phyloP scores from a whole-genome alignment of 306 rosid species.

The Arachis stenosperma region DNA sequence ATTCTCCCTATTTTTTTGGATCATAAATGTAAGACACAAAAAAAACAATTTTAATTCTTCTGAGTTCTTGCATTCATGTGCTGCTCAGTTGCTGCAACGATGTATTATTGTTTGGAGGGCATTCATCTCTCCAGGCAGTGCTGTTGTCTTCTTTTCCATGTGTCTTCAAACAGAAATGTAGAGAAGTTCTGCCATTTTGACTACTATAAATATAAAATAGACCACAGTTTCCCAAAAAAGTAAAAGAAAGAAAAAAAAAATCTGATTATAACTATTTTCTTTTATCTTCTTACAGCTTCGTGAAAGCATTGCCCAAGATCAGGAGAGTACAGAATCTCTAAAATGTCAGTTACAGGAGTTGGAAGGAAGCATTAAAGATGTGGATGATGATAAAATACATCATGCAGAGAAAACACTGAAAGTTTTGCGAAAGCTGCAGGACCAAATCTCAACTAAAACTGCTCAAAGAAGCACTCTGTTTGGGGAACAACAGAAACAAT shows the following conservation, averaged over 20 bases:
- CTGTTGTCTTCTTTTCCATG: no score
- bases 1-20: conserved; percentile 1
- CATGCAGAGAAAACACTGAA: conserved; percentile 54
- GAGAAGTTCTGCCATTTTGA: background rate
- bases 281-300: conserved; percentile 66
- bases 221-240: background rate
- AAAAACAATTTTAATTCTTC: background rate
- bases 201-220: conserved; percentile 3
- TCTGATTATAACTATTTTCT: conserved; percentile 31
- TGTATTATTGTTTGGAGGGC: background rate
- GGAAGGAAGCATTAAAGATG: conserved; percentile 63
- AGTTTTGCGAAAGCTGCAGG: conserved; percentile 62
- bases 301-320: conserved; percentile 83
- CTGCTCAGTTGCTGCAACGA: background rate
- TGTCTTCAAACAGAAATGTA: no score
- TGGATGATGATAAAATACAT: conserved; percentile 65
- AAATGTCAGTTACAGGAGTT: conserved; percentile 67
- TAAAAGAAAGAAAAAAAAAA: background rate
- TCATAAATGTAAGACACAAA: background rate
- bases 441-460: conserved; percentile 64
- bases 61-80: background rate
- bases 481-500: conserved; percentile 67
- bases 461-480: conserved; percentile 70
- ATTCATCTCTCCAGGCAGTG: conserved; percentile 4
- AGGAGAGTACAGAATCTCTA: conserved; percentile 67